These are phyloP conservation scores for Sinapis alba DNA, from an alignment of 441 rosid genomes.

Conservation along the genomic window DNA sequence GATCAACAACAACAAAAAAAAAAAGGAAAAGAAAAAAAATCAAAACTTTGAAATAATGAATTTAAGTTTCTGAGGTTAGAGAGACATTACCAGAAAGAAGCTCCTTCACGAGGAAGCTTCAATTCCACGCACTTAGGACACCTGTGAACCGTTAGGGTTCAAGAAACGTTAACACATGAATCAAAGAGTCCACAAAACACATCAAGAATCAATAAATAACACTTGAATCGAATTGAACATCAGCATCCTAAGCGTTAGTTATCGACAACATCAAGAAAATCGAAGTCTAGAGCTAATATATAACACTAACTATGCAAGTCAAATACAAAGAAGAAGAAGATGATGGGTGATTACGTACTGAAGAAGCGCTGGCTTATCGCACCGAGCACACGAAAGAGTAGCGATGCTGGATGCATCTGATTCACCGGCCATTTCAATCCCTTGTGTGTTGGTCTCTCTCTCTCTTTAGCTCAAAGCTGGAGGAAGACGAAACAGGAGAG, in stretches of 20 bases:
- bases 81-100: constrained; percentile 80
- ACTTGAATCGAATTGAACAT: not conserved
- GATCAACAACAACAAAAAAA: not conserved
- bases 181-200: not conserved
- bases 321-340: constrained; percentile 1
- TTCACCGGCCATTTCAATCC: constrained; percentile 61
- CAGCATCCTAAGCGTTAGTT: not conserved
- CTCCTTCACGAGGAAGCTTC: constrained; percentile 94
- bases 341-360: constrained; percentile 57
- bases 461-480: not conserved
- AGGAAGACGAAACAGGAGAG: not conserved
- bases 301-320: not conserved
- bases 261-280: not conserved
- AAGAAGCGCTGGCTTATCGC: constrained; percentile 83
- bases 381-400: constrained; percentile 58
- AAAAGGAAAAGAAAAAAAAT: not conserved
- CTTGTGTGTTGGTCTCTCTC: constrained; percentile 7
- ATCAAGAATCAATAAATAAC: not conserved
- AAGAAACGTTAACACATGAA: not conserved
- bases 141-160: constrained; percentile 44
- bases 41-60: not conserved
- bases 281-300: not conserved
- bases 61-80: not conserved
- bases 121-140: constrained; percentile 91
- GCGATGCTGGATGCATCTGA: constrained; percentile 54